phyloP scores from a whole-genome alignment of 176 grass and related monocot species.

The Hyparrhenia diplandra region DNA sequence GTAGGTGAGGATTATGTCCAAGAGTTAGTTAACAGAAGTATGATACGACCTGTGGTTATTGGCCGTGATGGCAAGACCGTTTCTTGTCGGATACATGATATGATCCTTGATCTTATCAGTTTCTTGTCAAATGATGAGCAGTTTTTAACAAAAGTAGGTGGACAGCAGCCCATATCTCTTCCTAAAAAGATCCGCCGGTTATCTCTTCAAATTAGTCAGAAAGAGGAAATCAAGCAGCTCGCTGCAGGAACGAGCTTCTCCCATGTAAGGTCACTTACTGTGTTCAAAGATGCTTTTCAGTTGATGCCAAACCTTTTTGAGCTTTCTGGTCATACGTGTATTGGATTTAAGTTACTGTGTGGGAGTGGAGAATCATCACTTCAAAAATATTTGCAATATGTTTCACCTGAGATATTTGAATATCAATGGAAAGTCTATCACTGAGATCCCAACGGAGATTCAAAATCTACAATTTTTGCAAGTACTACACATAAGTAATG shows the following conservation, averaged over 20 bases:
- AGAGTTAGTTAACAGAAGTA: background rate
- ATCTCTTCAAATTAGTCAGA: background rate
- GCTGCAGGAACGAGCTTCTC: background rate
- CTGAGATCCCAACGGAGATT: background rate
- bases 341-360: background rate
- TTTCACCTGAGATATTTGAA: conserved; percentile 7
- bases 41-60: background rate
- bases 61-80: background rate
- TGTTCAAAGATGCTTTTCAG: background rate
- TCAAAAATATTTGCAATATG: background rate
- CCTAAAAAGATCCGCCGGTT: background rate
- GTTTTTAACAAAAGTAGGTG: background rate
- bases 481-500: background rate
- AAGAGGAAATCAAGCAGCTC: background rate
- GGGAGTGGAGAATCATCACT: background rate
- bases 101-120: conserved; percentile 18
- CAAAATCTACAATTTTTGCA: background rate
- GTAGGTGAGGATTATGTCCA: background rate
- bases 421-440: accelerated
- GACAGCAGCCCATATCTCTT: background rate
- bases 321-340: background rate
- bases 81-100: background rate
- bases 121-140: conserved; percentile 12
- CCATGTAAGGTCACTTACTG: background rate
- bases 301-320: background rate